These are phyloP conservation scores for Agaricus subrufescens DNA, from an alignment of 768 basidiomycete species.

Conservation along the genomic window DNA sequence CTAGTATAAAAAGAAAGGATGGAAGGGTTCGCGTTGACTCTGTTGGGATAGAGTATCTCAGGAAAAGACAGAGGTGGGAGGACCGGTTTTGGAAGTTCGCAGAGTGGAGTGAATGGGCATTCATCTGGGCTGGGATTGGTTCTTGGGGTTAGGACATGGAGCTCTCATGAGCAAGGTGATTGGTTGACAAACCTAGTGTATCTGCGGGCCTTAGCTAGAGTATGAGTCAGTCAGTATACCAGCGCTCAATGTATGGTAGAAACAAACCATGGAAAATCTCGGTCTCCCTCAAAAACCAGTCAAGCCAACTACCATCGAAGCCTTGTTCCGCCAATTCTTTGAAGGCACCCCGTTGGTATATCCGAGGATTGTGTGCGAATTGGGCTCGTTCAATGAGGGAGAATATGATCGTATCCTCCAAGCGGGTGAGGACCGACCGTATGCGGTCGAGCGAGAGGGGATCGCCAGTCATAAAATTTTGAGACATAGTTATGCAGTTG, in stretches of 20 bases:
- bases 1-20: constrained; percentile 89
- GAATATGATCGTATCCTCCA: constrained; percentile 99
- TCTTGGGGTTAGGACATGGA: not conserved
- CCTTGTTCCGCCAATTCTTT: constrained; percentile 68
- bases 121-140: constrained; percentile 78
- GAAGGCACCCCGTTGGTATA: constrained; percentile 81
- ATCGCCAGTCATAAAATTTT: constrained; percentile 72
- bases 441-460: constrained; percentile 89
- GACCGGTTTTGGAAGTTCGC: constrained; percentile 77
- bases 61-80: constrained; percentile 73
- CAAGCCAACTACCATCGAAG: constrained; percentile 87
- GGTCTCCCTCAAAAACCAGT: constrained; percentile 96
- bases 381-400: constrained; percentile 95
- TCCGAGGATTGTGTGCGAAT: constrained; percentile 88
- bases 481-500: constrained; percentile 25
- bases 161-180: not conserved
- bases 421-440: constrained; percentile 76
- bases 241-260: not conserved
- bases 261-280: constrained; percentile 90
- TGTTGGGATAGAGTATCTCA: constrained; percentile 70
- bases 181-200: constrained; percentile 72
- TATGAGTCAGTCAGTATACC: constrained; percentile 8
- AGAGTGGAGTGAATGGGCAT: constrained; percentile 77
- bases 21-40: constrained; percentile 79
- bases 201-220: constrained; percentile 83